Base-by-base conservation (phyloP, 2,329 filamentous ascomycete genomes). In the Aspergillus piperis region DNA sequence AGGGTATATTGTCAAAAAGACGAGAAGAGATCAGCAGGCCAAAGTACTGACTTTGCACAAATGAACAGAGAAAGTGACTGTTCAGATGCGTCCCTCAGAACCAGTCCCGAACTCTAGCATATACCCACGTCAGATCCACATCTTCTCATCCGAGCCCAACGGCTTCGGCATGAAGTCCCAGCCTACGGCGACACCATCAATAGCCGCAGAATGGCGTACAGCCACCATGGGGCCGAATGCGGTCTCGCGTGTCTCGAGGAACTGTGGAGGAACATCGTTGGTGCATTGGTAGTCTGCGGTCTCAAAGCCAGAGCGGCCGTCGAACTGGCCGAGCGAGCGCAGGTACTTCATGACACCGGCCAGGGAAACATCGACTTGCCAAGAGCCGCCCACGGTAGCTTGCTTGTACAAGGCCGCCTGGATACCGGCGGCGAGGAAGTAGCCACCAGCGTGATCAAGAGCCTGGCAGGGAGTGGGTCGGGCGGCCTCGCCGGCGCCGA, bases 301-400 rank as follows among this genome's bases (percentile, higher is more conserved):
- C 59, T 78, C 65, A 47, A 85, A 86, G 0, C 83, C 82, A 2
- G 65, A 73, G 2, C 64, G 66, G 0, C 76, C 81, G 3, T 75
- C 70, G 62, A 80, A 81, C 59, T 83, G 84, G 0, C 84, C 84
- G 11, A 87, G 66, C 32, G 82, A 84, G 30, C 82, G 75, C 39
- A 87, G 68, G 68, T 86, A 86, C 64, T 82, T 84, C 81, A 82
- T 83, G 2, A 80, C 77, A 0, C 81, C 84, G 0, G 83, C 84
- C 2, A 87, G 74, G 6, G 82, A 85, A 0, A 86, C 83, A 25
- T 83, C 75, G 0, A 86, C 80, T 15, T 77, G 68, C 69, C 82
- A 86, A 0, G 78, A 76, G 0, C 82, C 81, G 1, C 82, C 82
- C 17, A 78, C 73, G 0, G 63, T 72, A 0, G 77, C 77, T 13